Evolutionary conservation across 2,329 filamentous ascomycete genomes (phyloP).

Genomic region (Zasmidium angulare): DNA sequence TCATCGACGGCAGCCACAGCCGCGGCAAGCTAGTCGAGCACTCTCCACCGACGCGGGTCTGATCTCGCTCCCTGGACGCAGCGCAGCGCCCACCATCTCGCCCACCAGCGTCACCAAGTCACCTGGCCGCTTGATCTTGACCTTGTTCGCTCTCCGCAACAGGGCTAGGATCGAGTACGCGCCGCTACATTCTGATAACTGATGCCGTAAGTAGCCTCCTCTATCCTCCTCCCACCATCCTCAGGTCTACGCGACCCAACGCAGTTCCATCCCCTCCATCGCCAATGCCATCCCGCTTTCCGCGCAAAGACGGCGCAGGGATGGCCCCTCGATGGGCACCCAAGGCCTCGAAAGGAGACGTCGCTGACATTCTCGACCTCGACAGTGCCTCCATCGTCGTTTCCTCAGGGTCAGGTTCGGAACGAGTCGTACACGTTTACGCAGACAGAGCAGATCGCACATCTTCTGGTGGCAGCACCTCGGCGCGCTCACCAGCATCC

Average conservation of each 20-base stretch:
- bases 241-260: not conserved
- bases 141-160: slow-evolving; percentile 24
- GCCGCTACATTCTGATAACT: slow-evolving; percentile 20
- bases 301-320: slow-evolving; percentile 18
- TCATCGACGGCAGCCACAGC: slow-evolving; percentile 1
- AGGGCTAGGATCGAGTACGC: slow-evolving; percentile 22
- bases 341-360: not conserved
- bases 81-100: too few relatives aligned
- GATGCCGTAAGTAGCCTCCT: slow-evolving; percentile 25
- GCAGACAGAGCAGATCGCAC: slow-evolving; percentile 20
- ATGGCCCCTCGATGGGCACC: slow-evolving; percentile 1
- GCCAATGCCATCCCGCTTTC: slow-evolving; percentile 22
- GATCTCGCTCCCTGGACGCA: slow-evolving; percentile 19
- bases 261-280: not conserved
- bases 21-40: slow-evolving; percentile 3
- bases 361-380: slow-evolving; percentile 19
- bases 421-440: slow-evolving; percentile 28
- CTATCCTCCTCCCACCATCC: slow-evolving; percentile 4
- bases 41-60: slow-evolving; percentile 2
- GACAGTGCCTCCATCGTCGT: slow-evolving; percentile 25
- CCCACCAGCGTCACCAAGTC: slow-evolving; percentile 1
- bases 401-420: slow-evolving; percentile 21
- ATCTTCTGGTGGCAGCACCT: slow-evolving; percentile 33
- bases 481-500: slow-evolving; percentile 30
- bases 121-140: slow-evolving; percentile 23